Base-by-base conservation (phyloP, 2,329 filamentous ascomycete genomes). In the Colletotrichum viniferum region DNA sequence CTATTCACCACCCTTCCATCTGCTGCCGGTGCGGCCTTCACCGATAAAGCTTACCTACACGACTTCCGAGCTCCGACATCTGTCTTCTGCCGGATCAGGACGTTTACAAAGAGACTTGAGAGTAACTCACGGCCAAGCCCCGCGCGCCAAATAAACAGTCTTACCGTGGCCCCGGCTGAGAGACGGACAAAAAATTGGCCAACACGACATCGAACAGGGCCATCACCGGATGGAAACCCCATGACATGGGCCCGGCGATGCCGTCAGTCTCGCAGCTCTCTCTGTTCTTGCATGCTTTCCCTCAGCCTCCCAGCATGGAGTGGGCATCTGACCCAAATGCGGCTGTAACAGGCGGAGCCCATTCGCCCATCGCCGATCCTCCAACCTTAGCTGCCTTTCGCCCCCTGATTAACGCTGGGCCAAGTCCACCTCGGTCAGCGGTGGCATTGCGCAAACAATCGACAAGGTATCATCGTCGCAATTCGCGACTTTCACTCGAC, bases 341-440 rank as follows among this genome's bases (percentile, higher is more conserved):
- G 76, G 69, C 76, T 76, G 64, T 63, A 32, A 69, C 69, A 73
- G 63, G 48, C 64, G 56, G 43, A 63, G 34, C 69, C 69, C 64
- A 69, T 77, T 76, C 63, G 64, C 52, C 38, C 76, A 76, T 77
- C 76, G 73, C 64, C 76, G 76, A 77, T 77, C 69, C 56, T 55
- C 64, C 30, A 55, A 69, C 61, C 73, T 77, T 73, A 28, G 69
- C 60, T 66, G 62, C n/a, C n/a, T 32, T 55, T 76, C 34, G 71
- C 65, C 65, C 71, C 74, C 70, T 61, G 38, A 74, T 65, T 61
- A 71, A 62, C 38, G 38, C 32, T 56, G 24, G 63, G 69, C 63
- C 64, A 64, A 68, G 62, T 24, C 62, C 56, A 73, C 30, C 24
- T 68, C 32, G 70, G 69, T 60, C 63, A 68, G 58, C 32, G 43